Evolutionary conservation across 257 asterid genomes (phyloP).

Genomic region (Datura wrightii): DNA sequence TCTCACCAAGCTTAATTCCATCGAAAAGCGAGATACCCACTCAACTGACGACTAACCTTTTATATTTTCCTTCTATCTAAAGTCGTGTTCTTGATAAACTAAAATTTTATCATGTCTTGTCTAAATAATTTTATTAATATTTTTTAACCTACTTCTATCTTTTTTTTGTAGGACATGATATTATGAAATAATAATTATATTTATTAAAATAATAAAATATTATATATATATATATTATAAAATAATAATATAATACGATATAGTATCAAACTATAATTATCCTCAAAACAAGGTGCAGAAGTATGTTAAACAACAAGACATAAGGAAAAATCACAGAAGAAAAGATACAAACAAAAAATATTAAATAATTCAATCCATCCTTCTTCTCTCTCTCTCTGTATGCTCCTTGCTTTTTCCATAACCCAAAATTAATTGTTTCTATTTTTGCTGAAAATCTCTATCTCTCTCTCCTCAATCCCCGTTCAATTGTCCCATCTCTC

Average conservation of each 20-base stretch:
- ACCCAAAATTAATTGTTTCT: conserved; percentile 24
- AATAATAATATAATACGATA: background rate
- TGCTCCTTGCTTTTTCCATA: background rate
- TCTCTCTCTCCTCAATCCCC: conserved; percentile 60
- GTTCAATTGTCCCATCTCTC: conserved; percentile 38
- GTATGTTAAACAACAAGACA: background rate
- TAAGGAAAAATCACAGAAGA: background rate
- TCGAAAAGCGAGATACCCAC: background rate
- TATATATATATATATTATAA: background rate
- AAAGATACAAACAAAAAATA: conserved; percentile 20
- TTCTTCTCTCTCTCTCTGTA: background rate
- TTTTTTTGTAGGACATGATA: background rate
- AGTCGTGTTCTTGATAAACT: rapidly evolving
- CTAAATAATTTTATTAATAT: background rate
- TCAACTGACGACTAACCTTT: background rate
- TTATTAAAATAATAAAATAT: background rate
- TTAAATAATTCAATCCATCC: background rate
- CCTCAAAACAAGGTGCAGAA: background rate
- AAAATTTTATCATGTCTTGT: background rate
- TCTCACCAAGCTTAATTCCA: rapidly evolving
- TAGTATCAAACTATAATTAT: background rate
- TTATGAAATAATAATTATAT: background rate
- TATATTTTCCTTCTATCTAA: background rate
- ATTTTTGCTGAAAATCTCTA: conserved; percentile 28
- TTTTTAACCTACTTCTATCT: background rate